Percentiles rank a stretch among this genome's conserved stretches.
Conservation (phyloP, 1,284 basidiomycete genomes). For the Moesziomyces aphidis region DNA sequence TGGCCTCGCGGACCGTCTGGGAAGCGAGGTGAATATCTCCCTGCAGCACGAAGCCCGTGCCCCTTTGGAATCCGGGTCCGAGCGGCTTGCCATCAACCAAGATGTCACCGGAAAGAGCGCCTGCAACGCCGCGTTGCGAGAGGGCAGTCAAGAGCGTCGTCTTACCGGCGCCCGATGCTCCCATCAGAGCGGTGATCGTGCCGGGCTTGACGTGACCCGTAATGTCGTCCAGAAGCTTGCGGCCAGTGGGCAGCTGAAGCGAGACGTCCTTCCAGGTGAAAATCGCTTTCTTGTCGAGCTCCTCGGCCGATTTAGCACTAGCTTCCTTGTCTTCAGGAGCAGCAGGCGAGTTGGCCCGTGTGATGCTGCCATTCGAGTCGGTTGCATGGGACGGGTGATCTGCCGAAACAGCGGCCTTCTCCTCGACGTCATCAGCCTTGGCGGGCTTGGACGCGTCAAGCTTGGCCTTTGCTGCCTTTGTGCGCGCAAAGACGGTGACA, state of each 20-base stretch:
- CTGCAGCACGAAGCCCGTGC: slow-evolving; percentile 78
- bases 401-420: slow-evolving; percentile 16
- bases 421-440: slow-evolving; percentile 24
- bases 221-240: slow-evolving; percentile 78
- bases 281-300: slow-evolving; percentile 30
- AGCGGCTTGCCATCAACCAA: slow-evolving; percentile 81
- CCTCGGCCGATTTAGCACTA: slow-evolving; percentile 48
- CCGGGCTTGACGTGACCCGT: slow-evolving; percentile 84
- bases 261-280: slow-evolving; percentile 71
- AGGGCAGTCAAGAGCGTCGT: slow-evolving; percentile 80
- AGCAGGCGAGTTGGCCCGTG: slow-evolving; percentile 38
- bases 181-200: slow-evolving; percentile 78
- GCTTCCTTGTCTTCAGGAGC: neutral
- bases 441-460: slow-evolving; percentile 14
- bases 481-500: slow-evolving; percentile 62
- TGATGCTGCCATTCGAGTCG: slow-evolving; percentile 35
- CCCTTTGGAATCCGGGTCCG: slow-evolving; percentile 78
- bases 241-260: slow-evolving; percentile 72
- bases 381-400: neutral
- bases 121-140: slow-evolving; percentile 78
- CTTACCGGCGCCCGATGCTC: slow-evolving; percentile 79
- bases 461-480: slow-evolving; percentile 34
- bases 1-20: slow-evolving; percentile 58
- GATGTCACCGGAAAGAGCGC: slow-evolving; percentile 81
- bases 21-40: slow-evolving; percentile 70